Base-by-base conservation (phyloP, 192 early-diverging fungal species). In the Entomortierella chlamydospora region DNA sequence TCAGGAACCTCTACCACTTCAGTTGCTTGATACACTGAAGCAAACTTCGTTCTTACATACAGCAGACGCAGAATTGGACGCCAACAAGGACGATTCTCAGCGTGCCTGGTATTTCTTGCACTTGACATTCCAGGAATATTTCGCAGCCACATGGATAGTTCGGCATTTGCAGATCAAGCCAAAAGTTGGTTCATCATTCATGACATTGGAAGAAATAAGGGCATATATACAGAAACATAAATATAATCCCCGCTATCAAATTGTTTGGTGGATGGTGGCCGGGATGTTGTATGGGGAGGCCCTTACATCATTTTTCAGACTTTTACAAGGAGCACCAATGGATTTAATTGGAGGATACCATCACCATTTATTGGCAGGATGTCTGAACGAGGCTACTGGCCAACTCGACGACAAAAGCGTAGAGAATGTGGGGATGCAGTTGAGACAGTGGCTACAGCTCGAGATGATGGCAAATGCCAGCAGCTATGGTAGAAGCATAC, bases 261-360 rank as follows among this genome's bases (percentile, higher is more conserved):
- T 71, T 71, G 54, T 71, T 31, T 71, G 60, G 69, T 71, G 59
- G 60, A 71, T 71, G 69, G 60, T 71, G 45, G 66, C 66, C 34
- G 66, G 66, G n/a, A n/a, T n/a, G n/a, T n/a, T n/a, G n/a, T n/a
- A n/a, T n/a, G n/a, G n/a, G n/a, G n/a, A n/a, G n/a, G n/a, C n/a
- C n/a, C n/a, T n/a, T n/a, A n/a, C n/a, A n/a, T n/a, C n/a, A n/a
- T n/a, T n/a, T n/a, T n/a, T n/a, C n/a, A n/a, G n/a, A n/a, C n/a
- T n/a, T n/a, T n/a, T n/a, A n/a, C n/a, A n/a, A n/a, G n/a, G n/a
- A n/a, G n/a, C n/a, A n/a, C n/a, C n/a, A n/a, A n/a, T n/a, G n/a
- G n/a, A n/a, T n/a, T n/a, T n/a, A n/a, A n/a, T n/a, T n/a, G n/a
- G n/a, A n/a, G n/a, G n/a, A n/a, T n/a, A n/a, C n/a, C n/a, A n/a